Base-by-base conservation (phyloP, 2,329 filamentous ascomycete genomes). In the Fusarium zealandicum region DNA sequence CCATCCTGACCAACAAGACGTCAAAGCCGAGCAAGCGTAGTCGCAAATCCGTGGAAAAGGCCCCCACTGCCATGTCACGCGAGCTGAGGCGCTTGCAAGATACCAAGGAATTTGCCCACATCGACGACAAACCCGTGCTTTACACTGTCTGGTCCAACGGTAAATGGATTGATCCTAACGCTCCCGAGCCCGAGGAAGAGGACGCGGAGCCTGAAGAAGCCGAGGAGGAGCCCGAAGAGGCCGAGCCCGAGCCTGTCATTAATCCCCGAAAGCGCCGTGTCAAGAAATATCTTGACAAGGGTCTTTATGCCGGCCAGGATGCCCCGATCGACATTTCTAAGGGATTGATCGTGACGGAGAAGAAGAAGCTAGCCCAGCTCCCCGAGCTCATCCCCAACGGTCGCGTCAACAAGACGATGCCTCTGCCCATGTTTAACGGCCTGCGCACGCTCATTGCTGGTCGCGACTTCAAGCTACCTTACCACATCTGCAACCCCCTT, bases 401-500 rank as follows among this genome's bases (percentile, higher is more conserved):
- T 36, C 79, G 77, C 48, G 75, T 79, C 38, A 88, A 86, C 71
- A 81, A 74, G 51, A 72, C 81, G 11, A 78, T 96, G 61, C 92
- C 91, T 3, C 70, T 89, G 59, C 92, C 92, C 28, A 90, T 96
- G 75, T 96, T 90, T 71, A 84, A 84, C 50, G 90, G 90, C 2
- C 77, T 91, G 56, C 84, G 88, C 43, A 78, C 88, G 47, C 74
- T 97, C 52, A 82, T 92, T 47, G 79, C 83, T 54, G 89, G 89
- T 12, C 82, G 90, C 43, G 87, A 96, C 71, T 98, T 96, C 75
- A 92, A 92, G 73, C 78, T 99, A 25, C 95, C 95, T 0, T 97
- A 86, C 69, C 90, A 96, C 70, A 81, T 96, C 40, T 98, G 93
- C 78, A 90, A 92, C 47, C 93, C 93, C 3, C 82, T 96, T 16